Evolutionary conservation across 1,284 basidiomycete genomes (phyloP), one percentile per base, ranked within the genome.

Genomic region (Ganoderma sinense): DNA sequence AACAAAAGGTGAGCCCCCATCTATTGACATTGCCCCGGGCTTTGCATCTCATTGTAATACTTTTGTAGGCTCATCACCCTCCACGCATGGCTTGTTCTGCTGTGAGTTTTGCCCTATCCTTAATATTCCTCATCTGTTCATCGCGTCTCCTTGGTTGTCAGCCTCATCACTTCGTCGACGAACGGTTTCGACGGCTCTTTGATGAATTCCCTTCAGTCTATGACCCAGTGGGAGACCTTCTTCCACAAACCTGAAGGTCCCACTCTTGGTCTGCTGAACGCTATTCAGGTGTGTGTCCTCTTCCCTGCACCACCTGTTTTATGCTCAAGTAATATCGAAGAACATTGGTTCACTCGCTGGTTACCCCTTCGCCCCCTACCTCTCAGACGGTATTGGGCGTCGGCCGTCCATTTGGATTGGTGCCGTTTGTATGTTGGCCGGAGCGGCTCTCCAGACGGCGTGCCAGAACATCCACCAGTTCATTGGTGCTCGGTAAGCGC

Each of bases 141-240:
- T 39, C 20, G 26, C 62, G 11, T 41, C 16, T 36, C 36, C 7
- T 14, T 23, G 26, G 58, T 53, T 48, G 26, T 29, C 69, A 91
- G 90, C 62, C 87, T 93, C 69, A 91, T 93, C 78, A 92, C 91
- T 14, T 91, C 91, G 16, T 91, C 91, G 13, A 92, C 89, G 66
- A 92, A 91, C 78, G 92, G 92, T 67, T 94, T 90, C 78, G 92
- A 94, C 78, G 91, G 90, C 70, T 88, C 86, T 79, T 88, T 93
- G 87, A 91, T 93, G 91, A 93, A 93, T 79, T 90, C 90, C 77
- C 83, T 94, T 59, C 92, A 93, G 77, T 87, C 86, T 60, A 83
- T 93, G 71, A 68, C 75, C 31, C 87, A 89, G 71, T 94, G 92
- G 91, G 79, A 84, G 62, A 66, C 72, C 11, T 89, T 88, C 76